A percentile compares a stretch with the other conserved stretches of the same genome.
These are phyloP conservation scores for Hirschioporus abietinus DNA, from an alignment of 768 basidiomycete genomes.

Conservation along the genomic window DNA sequence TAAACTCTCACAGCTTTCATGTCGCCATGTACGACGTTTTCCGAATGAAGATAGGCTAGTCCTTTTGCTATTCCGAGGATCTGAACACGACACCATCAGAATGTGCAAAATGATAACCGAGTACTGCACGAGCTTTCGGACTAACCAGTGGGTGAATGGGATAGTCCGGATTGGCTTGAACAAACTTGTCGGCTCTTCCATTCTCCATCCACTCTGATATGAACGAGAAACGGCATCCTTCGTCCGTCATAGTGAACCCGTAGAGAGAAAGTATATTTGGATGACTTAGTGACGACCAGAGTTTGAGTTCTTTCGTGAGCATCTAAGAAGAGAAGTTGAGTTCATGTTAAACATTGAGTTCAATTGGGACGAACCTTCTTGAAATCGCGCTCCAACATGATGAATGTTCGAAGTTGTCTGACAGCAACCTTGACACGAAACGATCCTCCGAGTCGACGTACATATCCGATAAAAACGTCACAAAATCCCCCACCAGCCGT, in stretches of 20 bases:
- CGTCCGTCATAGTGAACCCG: not conserved
- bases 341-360: not conserved
- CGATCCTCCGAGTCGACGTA: not conserved
- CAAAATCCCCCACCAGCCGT: not conserved
- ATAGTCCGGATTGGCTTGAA: not conserved
- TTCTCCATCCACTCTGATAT: not conserved
- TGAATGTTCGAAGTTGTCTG: not conserved
- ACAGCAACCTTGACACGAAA: not conserved
- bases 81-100: not conserved
- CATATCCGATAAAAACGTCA: not conserved
- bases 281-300: not conserved
- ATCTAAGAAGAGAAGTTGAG: not conserved
- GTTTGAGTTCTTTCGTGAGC: not conserved
- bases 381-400: not conserved
- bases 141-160: not conserved
- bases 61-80: not conserved
- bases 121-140: too few relatives aligned
- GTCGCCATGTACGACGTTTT: not conserved
- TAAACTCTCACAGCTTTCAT: not conserved
- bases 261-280: not conserved
- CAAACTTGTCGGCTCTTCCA: not conserved
- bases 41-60: not conserved
- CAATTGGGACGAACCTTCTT: not conserved
- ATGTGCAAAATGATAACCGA: too few relatives aligned
- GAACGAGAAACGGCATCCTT: not conserved